These are phyloP conservation scores for Xylaria sp. DNA, from an alignment of 2,329 filamentous ascomycete genomes.

Conservation along the genomic window DNA sequence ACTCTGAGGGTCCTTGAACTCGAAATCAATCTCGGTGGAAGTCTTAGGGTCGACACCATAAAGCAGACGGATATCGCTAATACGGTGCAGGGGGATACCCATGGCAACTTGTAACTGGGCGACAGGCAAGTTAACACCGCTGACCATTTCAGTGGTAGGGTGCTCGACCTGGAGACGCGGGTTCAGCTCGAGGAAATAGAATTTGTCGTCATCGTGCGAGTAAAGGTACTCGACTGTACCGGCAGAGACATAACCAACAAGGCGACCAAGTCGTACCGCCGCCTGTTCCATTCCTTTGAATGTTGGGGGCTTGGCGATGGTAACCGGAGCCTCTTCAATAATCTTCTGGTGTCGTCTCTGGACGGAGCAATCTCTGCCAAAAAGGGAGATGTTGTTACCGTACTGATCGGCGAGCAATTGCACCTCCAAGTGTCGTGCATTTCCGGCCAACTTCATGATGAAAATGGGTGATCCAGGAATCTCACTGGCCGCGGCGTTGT, in stretches of 20 bases:
- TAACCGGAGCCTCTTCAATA: conserved; percentile 97
- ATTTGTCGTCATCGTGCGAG: conserved; percentile 95
- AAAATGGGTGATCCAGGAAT: conserved; percentile 99
- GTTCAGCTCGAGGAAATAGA: conserved; percentile 98
- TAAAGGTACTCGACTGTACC: conserved; percentile 99
- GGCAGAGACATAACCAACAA: conserved; percentile 97
- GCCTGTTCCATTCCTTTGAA: conserved; percentile 97
- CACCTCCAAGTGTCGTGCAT: conserved; percentile 93
- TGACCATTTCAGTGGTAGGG: conserved; percentile 98
- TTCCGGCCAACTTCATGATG: conserved; percentile 99
- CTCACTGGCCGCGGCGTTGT: conserved; percentile 94
- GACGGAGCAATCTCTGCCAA: conserved; percentile 97
- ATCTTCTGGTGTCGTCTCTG: conserved; percentile 99
- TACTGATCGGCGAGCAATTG: conserved; percentile 98
- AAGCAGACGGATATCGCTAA: conserved; percentile 90
- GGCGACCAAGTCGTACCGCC: conserved; percentile 83
- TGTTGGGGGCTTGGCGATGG: conserved; percentile 80
- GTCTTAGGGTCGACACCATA: conserved; percentile 93
- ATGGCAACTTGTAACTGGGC: conserved; percentile 98
- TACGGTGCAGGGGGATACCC: conserved; percentile 92
- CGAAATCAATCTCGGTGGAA: conserved; percentile 85
- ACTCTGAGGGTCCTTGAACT: conserved; percentile 84
- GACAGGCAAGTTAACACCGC: conserved; percentile 91
- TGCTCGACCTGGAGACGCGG: conserved; percentile 99
- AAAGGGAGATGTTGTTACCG: conserved; percentile 98